Conservation (phyloP, 441 rosid genomes). For the Hura crepitans region DNA sequence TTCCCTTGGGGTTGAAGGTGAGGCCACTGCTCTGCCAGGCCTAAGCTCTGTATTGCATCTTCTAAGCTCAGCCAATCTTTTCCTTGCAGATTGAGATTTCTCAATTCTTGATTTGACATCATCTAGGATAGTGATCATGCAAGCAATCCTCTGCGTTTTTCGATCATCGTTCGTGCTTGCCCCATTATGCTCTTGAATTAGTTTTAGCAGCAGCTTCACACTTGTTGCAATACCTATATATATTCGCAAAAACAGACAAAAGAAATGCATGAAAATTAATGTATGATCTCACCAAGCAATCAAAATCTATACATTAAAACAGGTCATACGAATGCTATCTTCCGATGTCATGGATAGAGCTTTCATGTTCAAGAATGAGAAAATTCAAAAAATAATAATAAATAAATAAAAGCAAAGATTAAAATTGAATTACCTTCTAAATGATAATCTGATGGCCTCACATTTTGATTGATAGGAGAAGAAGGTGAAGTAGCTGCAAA, state of each 20-base stretch:
- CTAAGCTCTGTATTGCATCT: constrained; percentile 67
- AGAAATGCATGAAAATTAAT: too few relatives aligned
- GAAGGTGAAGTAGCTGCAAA: constrained; percentile 23
- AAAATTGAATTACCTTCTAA: constrained; percentile 72
- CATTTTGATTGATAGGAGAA: neutral
- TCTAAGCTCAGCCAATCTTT: constrained; percentile 55
- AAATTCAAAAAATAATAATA: neutral
- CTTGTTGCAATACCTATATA: constrained; percentile 46
- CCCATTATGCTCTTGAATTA: constrained; percentile 65
- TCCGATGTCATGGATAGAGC: too few relatives aligned
- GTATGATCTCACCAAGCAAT: neutral
- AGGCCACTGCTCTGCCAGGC: constrained; percentile 23
- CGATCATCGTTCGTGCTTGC: constrained; percentile 51
- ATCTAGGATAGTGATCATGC: constrained; percentile 71
- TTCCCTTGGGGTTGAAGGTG: constrained; percentile 24
- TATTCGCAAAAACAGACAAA: neutral
- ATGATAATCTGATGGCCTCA: constrained; percentile 31
- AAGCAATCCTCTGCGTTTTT: constrained; percentile 50
- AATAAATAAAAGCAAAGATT: too few relatives aligned
- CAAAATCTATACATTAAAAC: neutral
- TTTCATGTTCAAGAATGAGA: neutral
- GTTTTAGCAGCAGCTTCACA: constrained; percentile 59
- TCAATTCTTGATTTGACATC: constrained; percentile 60
- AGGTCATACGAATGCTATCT: too few relatives aligned
- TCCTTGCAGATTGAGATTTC: constrained; percentile 41